phyloP scores from a whole-genome alignment of 2,329 filamentous ascomycete genomes.

The Aspergillus fijiensis region DNA sequence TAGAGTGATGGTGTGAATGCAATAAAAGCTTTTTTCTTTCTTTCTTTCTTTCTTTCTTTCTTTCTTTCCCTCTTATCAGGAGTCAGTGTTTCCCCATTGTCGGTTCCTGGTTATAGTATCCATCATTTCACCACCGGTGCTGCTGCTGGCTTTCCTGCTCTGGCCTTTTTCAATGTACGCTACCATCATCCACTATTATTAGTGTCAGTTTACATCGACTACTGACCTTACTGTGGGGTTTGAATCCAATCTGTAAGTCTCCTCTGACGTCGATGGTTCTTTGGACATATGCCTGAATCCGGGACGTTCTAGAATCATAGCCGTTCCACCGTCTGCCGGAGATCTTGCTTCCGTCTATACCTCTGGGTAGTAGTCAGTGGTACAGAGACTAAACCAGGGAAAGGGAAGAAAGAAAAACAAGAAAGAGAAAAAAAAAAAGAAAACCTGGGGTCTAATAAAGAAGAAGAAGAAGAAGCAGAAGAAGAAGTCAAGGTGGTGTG shows the following conservation, averaged over 20 bases:
- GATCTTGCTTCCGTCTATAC: background rate
- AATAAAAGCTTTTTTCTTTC: constrained; percentile 2
- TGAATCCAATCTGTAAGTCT: background rate
- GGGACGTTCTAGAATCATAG: constrained; percentile 1
- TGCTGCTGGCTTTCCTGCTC: background rate
- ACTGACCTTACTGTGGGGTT: background rate
- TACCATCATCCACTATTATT: background rate
- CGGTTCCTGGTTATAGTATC: background rate
- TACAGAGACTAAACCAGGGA: constrained; percentile 3
- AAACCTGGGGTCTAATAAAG: background rate
- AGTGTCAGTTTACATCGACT: background rate
- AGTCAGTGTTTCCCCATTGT: background rate
- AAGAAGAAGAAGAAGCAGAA: background rate
- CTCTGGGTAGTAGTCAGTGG: background rate
- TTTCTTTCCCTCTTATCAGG: background rate
- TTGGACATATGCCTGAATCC: constrained; percentile 1
- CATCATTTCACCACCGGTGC: background rate
- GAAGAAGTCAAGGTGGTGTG: background rate
- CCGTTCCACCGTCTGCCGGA: constrained; percentile 3
- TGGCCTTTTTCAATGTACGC: background rate
- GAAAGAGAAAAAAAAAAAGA: background rate
- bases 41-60: background rate
- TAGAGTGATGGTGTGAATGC: background rate
- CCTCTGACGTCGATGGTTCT: constrained; percentile 2
- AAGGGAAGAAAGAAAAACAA: background rate